phyloP scores from a whole-genome alignment of 768 basidiomycete species.

The Hericium coralloides region DNA sequence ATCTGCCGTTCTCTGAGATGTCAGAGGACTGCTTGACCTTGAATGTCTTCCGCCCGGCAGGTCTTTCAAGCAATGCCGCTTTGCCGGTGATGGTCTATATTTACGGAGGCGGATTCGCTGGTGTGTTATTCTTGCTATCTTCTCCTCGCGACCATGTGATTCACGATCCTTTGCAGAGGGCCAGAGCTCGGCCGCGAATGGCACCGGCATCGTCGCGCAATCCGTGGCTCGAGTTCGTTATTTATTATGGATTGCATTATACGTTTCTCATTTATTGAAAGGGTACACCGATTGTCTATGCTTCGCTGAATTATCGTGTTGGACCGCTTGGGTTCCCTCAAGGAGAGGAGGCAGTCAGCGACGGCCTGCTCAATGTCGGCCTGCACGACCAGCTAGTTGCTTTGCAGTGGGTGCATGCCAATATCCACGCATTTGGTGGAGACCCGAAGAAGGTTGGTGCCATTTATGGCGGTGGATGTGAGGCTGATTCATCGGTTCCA shows the following conservation, averaged over 20 bases:
- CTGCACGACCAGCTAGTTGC: conserved; percentile 34
- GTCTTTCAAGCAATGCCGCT: conserved; percentile 14
- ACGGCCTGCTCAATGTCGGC: conserved; percentile 34
- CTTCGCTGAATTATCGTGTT: conserved; percentile 42
- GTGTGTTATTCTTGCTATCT: neutral
- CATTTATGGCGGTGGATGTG: no score
- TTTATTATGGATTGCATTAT: neutral
- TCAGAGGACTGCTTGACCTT: conserved; percentile 42
- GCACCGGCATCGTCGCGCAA: neutral
- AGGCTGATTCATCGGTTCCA: neutral
- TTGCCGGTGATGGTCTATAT: conserved; percentile 39
- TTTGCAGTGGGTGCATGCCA: conserved; percentile 20
- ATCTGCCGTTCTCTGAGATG: conserved; percentile 2
- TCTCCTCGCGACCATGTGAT: neutral
- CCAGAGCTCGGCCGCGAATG: neutral
- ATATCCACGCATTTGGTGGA: conserved; percentile 24
- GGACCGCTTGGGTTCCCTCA: conserved; percentile 41
- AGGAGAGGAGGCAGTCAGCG: conserved; percentile 31
- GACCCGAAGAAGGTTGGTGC: conserved; percentile 14
- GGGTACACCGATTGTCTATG: conserved; percentile 28
- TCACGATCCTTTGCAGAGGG: neutral
- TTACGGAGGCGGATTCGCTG: conserved; percentile 31
- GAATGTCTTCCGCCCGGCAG: conserved; percentile 36
- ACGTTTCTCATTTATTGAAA: neutral
- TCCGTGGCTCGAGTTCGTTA: neutral